Evolutionary conservation across 768 basidiomycete genomes (phyloP).

Genomic region (Suillus plorans): DNA sequence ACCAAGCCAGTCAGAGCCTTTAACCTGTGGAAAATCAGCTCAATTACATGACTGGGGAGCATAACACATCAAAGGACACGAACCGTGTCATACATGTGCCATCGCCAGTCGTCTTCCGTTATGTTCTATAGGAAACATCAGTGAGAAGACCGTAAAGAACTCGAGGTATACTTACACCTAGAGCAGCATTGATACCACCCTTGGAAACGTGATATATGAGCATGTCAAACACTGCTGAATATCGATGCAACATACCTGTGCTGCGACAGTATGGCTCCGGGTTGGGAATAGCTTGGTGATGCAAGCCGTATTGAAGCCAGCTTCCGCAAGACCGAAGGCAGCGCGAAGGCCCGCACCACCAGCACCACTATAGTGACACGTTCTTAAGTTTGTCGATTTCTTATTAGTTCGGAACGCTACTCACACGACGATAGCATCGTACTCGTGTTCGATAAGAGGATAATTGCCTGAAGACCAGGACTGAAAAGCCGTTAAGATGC

Average conservation of each 20-base stretch:
- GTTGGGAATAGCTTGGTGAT: constrained; percentile 99
- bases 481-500: constrained; percentile 33
- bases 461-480: constrained; percentile 87
- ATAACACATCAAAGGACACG: constrained; percentile 27
- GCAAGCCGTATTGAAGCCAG: constrained; percentile 98
- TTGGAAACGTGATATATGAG: constrained; percentile 24
- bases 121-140: constrained; percentile 64
- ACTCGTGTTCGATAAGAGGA: constrained; percentile 97
- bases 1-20: constrained; percentile 99
- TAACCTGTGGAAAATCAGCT: constrained; percentile 57
- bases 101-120: constrained; percentile 99
- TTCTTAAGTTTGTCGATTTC: constrained; percentile 14
- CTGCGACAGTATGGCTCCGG: constrained; percentile 97
- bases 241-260: constrained; percentile 59
- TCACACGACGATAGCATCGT: constrained; percentile 97
- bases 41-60: constrained; percentile 3
- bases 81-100: constrained; percentile 98
- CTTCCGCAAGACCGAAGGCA: constrained; percentile 97
- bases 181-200: constrained; percentile 98
- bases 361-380: constrained; percentile 64
- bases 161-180: constrained; percentile 62
- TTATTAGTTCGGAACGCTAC: constrained; percentile 31
- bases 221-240: background rate
- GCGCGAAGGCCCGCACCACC: constrained; percentile 98
- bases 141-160: background rate